Base-by-base conservation (phyloP, 768 basidiomycete species). In the Botryobasidium botryosum region DNA sequence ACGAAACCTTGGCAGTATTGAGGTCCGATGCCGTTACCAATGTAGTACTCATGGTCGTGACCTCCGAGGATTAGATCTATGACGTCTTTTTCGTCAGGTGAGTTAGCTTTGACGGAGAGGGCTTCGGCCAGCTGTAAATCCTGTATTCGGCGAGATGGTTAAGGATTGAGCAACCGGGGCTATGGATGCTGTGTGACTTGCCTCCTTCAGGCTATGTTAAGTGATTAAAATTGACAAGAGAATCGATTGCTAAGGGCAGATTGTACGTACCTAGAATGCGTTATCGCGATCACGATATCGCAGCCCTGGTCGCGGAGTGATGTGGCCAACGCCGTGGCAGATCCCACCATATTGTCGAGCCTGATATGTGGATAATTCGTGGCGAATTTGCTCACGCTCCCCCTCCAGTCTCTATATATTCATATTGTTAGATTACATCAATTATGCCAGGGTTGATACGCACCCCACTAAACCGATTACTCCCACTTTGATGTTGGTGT, bases 311-410 rank as follows among this genome's bases (percentile, higher is more conserved):
- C 81, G 12, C 88, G 74, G 18, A 94, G 69, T 25, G 64, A 61
- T 52, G 65, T 67, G 4, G 88, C 92, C 20, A 91, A 68, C 25
- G 75, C 71, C n/a, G 70, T 57, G 1, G 77, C 85, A 1, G 73
- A 72, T 45, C 81, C 66, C 23, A 64, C 64, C 85, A 91, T 87
- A 39, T 81, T 72, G 44, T 63, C 71, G 59, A 72, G 60, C 59
- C 90, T 92, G 45, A 72, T 74, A 1, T 71, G 42, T 1, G 88
- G 88, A 86, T 87, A 94, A 5, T 84, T 75, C 0, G n/a, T n/a
- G n/a, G n/a, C n/a, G n/a, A 85, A 64, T 6, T 92, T 74, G 1
- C 88, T 91, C 21, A 67, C 68, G 41, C 91, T 87, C 88, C 88
- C 91, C 54, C 83, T 82, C 57, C 86, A 90, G 15, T 21, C 39